phyloP scores from a whole-genome alignment of 2,329 filamentous ascomycete species.

The Raffaelea deltoideospora region DNA sequence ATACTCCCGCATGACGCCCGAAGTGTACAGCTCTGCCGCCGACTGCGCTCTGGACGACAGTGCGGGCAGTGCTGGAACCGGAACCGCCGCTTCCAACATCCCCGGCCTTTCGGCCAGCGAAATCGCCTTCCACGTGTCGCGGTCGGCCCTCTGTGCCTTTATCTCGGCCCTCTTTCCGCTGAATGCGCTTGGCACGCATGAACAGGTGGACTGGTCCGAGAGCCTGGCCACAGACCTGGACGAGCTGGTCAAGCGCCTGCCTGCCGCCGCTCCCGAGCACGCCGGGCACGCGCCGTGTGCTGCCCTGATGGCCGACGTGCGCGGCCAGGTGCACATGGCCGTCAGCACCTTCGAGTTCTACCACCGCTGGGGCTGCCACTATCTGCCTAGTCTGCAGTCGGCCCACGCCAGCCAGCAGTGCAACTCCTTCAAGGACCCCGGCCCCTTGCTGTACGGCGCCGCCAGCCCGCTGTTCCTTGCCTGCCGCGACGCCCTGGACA shows the following conservation, averaged over 20 bases:
- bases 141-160: constrained; percentile 33
- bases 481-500: constrained; percentile 33
- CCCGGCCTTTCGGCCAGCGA: constrained; percentile 16
- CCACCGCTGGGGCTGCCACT: constrained; percentile 40
- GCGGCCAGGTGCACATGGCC: constrained; percentile 36
- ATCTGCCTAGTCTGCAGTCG: constrained; percentile 38
- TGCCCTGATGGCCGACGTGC: constrained; percentile 34
- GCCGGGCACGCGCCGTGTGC: constrained; percentile 22
- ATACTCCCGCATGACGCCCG: constrained; percentile 16
- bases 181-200: constrained; percentile 23
- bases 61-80: background rate
- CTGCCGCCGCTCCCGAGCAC: background rate
- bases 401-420: constrained; percentile 42
- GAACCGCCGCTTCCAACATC: background rate
- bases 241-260: constrained; percentile 1
- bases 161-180: constrained; percentile 29
- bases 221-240: constrained; percentile 4
- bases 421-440: constrained; percentile 47
- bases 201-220: background rate
- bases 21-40: background rate
- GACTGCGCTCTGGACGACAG: background rate
- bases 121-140: constrained; percentile 35
- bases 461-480: constrained; percentile 34
- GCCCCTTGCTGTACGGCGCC: constrained; percentile 37
- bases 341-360: constrained; percentile 24